Evolutionary conservation across 2,329 filamentous ascomycete species (phyloP).

Genomic region (Aspergillus ibericus): DNA sequence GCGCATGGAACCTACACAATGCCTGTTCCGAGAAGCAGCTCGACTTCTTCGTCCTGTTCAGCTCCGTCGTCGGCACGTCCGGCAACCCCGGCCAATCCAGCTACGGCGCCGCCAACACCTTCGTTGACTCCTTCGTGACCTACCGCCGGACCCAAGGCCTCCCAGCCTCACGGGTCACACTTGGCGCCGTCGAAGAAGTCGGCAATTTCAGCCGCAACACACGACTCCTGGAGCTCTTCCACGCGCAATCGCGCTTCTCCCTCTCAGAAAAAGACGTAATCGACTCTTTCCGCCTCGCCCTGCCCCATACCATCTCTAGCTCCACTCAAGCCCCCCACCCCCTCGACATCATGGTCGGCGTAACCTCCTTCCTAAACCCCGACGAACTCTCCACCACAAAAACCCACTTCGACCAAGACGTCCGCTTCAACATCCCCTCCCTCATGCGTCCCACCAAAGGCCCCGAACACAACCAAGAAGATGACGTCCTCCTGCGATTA

Average conservation of each 20-base stretch:
- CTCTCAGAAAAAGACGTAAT: constrained; percentile 7
- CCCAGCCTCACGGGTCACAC: constrained; percentile 14
- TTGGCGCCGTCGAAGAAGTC: constrained; percentile 28
- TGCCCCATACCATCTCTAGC: neutral
- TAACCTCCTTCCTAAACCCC: neutral
- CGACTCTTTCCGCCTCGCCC: constrained; percentile 3
- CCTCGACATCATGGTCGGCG: neutral
- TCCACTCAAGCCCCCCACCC: neutral
- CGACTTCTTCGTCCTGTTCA: constrained; percentile 23
- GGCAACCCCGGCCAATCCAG: constrained; percentile 42
- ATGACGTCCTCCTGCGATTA: neutral
- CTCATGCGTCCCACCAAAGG: neutral
- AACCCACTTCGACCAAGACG: neutral
- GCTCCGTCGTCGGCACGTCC: constrained; percentile 29
- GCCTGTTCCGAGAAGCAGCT: constrained; percentile 2
- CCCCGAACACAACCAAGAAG: neutral
- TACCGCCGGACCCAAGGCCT: constrained; percentile 24
- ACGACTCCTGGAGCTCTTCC: constrained; percentile 3
- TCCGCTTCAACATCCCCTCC: constrained; percentile 1
- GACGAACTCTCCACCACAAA: neutral
- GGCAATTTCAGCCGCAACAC: constrained; percentile 18
- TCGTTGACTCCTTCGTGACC: constrained; percentile 30
- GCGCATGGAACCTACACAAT: constrained; percentile 19
- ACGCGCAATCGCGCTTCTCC: neutral
- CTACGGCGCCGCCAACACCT: constrained; percentile 44